phyloP scores from a whole-genome alignment of 371 early-diverging fungal genomes.

The Blakeslea trispora region DNA sequence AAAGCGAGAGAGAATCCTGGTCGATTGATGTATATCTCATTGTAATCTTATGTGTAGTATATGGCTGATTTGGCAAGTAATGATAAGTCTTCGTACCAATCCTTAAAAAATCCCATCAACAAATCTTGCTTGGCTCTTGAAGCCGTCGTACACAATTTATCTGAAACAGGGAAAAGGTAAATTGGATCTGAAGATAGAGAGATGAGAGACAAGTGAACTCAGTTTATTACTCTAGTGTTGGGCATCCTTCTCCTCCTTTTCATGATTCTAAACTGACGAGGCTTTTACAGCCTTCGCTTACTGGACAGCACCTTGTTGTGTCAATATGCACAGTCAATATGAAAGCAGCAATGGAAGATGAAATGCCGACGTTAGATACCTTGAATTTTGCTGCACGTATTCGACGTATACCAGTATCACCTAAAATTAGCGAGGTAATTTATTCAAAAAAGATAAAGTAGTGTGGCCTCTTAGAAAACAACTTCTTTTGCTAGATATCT shows the following conservation, averaged over 20 bases:
- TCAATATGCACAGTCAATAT: constrained; percentile 85
- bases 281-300: constrained; percentile 80
- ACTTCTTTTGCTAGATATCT: constrained; percentile 2
- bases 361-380: constrained; percentile 70
- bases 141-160: constrained; percentile 18
- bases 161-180: constrained; percentile 23
- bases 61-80: constrained; percentile 24
- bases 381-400: constrained; percentile 87
- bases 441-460: not conserved
- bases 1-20: too few species aligned
- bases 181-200: too few species aligned
- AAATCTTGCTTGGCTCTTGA: constrained; percentile 24
- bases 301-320: constrained; percentile 75
- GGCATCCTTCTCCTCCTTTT: constrained; percentile 76
- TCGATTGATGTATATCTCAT: too few species aligned
- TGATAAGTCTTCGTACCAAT: constrained; percentile 21
- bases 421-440: constrained; percentile 21
- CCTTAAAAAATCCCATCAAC: constrained; percentile 18
- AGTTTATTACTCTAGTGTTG: constrained; percentile 10
- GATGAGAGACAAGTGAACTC: constrained; percentile 7
- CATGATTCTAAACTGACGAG: constrained; percentile 93
- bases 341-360: constrained; percentile 62
- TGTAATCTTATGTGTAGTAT: not conserved
- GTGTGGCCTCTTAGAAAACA: not conserved
- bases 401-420: constrained; percentile 56